Conservation (phyloP, 2,329 filamentous ascomycete genomes). For the Beauveria bassiana region DNA sequence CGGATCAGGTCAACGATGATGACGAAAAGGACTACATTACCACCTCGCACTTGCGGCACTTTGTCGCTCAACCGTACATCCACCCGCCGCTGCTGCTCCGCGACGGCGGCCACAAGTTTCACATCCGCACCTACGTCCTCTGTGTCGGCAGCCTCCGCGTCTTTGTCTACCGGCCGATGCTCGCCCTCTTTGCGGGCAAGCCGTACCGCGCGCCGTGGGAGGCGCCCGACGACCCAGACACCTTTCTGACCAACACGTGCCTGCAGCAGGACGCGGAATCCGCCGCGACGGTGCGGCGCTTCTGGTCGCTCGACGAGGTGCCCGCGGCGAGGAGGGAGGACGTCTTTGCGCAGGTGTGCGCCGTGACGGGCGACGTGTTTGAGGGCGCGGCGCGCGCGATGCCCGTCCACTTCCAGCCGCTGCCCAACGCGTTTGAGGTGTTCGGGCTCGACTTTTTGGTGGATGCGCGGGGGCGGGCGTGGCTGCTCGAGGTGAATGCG, state of each 20-base stretch:
- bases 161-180: conserved; percentile 84
- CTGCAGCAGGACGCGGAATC: conserved; percentile 63
- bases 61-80: conserved; percentile 93
- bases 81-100: conserved; percentile 71
- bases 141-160: conserved; percentile 70
- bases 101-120: conserved; percentile 70
- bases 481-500: conserved; percentile 86
- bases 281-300: conserved; percentile 59
- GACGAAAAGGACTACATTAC: conserved; percentile 53
- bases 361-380: conserved; percentile 68
- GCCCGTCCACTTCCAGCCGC: conserved; percentile 83
- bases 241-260: conserved; percentile 93
- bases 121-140: conserved; percentile 86
- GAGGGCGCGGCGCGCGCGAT: conserved; percentile 78
- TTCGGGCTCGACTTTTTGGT: conserved; percentile 90
- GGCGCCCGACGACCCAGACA: conserved; percentile 46
- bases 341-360: conserved; percentile 69
- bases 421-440: conserved; percentile 84
- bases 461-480: conserved; percentile 57
- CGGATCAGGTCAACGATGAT: conserved; percentile 19
- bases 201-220: conserved; percentile 61
- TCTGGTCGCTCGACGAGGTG: conserved; percentile 56
- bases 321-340: conserved; percentile 45
- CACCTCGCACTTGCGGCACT: conserved; percentile 88
- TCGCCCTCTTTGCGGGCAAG: conserved; percentile 80